Percentiles rank a stretch among this genome's conserved stretches.
Evolutionary conservation across 1,139 yeast genomes (phyloP).

Genomic region (Candida albicans): DNA sequence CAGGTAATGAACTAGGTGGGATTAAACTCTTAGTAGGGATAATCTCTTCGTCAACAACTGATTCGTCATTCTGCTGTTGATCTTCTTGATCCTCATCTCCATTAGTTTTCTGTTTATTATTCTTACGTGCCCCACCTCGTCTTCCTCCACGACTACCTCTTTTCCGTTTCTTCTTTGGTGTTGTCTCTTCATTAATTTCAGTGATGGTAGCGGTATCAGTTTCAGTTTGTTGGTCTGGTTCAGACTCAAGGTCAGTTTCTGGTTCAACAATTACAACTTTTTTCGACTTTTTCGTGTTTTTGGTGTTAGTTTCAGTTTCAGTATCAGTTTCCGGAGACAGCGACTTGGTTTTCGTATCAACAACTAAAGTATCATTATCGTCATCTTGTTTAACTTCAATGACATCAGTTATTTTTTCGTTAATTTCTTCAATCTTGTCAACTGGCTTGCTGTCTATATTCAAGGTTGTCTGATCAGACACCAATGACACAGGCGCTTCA

Average conservation of each 20-base stretch:
- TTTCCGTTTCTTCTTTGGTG: conserved; percentile 55
- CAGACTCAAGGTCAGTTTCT: conserved; percentile 17
- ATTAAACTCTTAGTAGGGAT: conserved; percentile 33
- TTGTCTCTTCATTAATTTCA: conserved; percentile 9
- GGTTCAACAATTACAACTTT: conserved; percentile 36
- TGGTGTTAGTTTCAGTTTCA: conserved; percentile 2
- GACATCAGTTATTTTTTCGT: conserved; percentile 1
- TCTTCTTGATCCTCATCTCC: conserved; percentile 13
- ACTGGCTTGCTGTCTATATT: background rate
- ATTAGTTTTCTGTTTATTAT: conserved; percentile 12
- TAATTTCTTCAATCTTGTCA: conserved; percentile 7
- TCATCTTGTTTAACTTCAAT: conserved; percentile 1
- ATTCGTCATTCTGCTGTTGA: conserved; percentile 12
- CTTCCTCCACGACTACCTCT: conserved; percentile 87
- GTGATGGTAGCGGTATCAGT: conserved; percentile 2
- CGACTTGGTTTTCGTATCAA: background rate
- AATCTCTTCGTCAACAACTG: conserved; percentile 21
- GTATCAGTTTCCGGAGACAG: conserved; percentile 4
- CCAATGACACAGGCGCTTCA: background rate
- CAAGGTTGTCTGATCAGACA: background rate
- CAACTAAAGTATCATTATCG: conserved; percentile 5
- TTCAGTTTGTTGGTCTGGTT: conserved; percentile 1
- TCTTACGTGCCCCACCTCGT: conserved; percentile 44
- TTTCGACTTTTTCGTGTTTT: conserved; percentile 13
- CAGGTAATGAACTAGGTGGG: conserved; percentile 20